Evolutionary conservation across 2,329 filamentous ascomycete species (phyloP), one percentile per base, ranked within the genome.

Genomic region (Aureobasidium sp.): DNA sequence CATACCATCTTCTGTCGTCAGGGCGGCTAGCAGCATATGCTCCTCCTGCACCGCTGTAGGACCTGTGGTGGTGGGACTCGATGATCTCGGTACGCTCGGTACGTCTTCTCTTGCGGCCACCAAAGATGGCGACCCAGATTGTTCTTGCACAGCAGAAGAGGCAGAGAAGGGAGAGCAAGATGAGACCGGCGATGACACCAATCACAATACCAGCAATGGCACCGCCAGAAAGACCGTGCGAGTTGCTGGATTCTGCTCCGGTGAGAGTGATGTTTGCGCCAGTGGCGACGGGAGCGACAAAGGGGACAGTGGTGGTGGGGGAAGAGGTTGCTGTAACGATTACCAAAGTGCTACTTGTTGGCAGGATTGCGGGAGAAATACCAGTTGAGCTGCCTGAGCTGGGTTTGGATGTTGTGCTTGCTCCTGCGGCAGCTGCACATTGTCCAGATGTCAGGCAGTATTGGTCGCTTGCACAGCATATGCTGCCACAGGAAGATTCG

Each of bases 121-220:
- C 86, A 66, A 90, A 83, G 44, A 85, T 68, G 36, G 78, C 80
- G 65, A 83, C 79, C 62, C 83, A 73, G 27, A 87, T 67, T 49
- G 78, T 81, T 65, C 83, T 79, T 45, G 77, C 70, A 67, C 77
- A 85, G 77, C 87, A 90, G 80, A 85, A 91, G 76, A 89, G 85
- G 78, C 87, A 91, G 69, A 91, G 75, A 8, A 89, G 80, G 5
- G 87, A 76, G 27, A 92, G 81, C 3, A 92, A 77, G 45, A 81
- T 74, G 41, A 91, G 78, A 64, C 87, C 89, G 14, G 82, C 81
- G 53, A 92, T 79, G 11, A 84, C 82, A 64, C 89, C 89, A 61
- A 92, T 86, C 66, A 92, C 89, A 68, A 92, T 92, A 64, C 89
- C 89, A 16, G 89, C 89, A 68, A 92, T 92, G 63, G 87, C 89